These are phyloP conservation scores for Phaeosphaeriaceae sp. DNA, from an alignment of 2,329 filamentous ascomycete species.

Conservation along the genomic window DNA sequence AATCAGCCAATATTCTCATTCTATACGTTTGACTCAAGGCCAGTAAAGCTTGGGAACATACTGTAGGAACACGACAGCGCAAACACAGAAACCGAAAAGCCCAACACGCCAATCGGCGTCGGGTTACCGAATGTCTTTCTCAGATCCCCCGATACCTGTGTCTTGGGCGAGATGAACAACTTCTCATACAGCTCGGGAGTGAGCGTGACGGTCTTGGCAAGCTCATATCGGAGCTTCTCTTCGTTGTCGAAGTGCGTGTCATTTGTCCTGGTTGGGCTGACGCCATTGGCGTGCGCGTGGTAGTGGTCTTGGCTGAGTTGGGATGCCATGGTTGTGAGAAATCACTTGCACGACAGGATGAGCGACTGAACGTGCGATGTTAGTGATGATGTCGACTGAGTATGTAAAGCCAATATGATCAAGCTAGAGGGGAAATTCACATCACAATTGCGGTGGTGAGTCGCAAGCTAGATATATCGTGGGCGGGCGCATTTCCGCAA, in stretches of 20 bases:
- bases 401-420: no score
- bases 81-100: constrained; percentile 19
- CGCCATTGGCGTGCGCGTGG: not conserved
- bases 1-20: no score
- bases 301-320: constrained; percentile 9
- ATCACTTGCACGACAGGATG: no score
- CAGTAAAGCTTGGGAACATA: no score
- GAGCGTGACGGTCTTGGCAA: constrained; percentile 19
- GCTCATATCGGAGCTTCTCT: constrained; percentile 21
- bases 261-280: constrained; percentile 2
- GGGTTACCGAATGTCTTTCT: constrained; percentile 18
- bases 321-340: constrained; percentile 3
- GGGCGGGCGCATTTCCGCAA: not conserved
- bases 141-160: constrained; percentile 9
- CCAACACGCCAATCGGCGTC: constrained; percentile 21
- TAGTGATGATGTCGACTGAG: not conserved
- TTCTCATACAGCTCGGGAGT: constrained; percentile 23
- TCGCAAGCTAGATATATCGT: not conserved
- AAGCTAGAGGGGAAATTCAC: no score
- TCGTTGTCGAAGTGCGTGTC: constrained; percentile 19
- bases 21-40: no score
- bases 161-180: constrained; percentile 21
- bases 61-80: constrained; percentile 20
- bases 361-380: not conserved
- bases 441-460: no score